These are phyloP conservation scores for Kodamaea plutei DNA, from an alignment of 1,139 yeast species.

Conservation along the genomic window DNA sequence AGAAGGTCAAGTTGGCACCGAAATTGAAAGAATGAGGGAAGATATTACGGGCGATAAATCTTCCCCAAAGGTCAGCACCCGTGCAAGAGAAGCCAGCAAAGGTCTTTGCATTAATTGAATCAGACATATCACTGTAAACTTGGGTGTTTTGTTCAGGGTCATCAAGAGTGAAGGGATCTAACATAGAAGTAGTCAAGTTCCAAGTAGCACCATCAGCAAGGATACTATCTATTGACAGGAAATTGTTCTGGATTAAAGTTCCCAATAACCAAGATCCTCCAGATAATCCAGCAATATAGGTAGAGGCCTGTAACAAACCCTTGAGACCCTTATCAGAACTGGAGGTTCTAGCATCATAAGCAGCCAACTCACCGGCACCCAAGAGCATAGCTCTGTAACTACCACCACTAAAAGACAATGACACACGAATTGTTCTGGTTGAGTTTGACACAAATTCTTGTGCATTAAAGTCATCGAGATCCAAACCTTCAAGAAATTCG, in stretches of 20 bases:
- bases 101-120: slow-evolving; percentile 13
- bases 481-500: slow-evolving; percentile 20
- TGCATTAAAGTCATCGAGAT: slow-evolving; percentile 16
- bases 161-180: slow-evolving; percentile 39
- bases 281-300: slow-evolving; percentile 21
- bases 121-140: slow-evolving; percentile 9
- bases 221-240: slow-evolving; percentile 15
- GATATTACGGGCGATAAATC: slow-evolving; percentile 20
- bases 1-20: slow-evolving; percentile 22
- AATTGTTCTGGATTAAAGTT: slow-evolving; percentile 15
- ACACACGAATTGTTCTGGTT: slow-evolving; percentile 46
- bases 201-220: slow-evolving; percentile 13
- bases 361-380: slow-evolving; percentile 84
- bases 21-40: slow-evolving; percentile 16
- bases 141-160: slow-evolving; percentile 11
- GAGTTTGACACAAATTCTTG: slow-evolving; percentile 13
- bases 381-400: slow-evolving; percentile 86
- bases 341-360: slow-evolving; percentile 71
- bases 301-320: slow-evolving; percentile 19
- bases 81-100: slow-evolving; percentile 16
- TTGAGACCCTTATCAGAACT: slow-evolving; percentile 24
- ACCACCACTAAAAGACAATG: slow-evolving; percentile 85
- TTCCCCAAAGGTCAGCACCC: slow-evolving; percentile 20
- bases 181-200: slow-evolving; percentile 33
- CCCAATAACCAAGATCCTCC: slow-evolving; percentile 23